Percentiles rank a stretch among this genome's conserved stretches.
Conservation (phyloP, 2,329 filamentous ascomycete species). For the Pestalotiopsis sp. region DNA sequence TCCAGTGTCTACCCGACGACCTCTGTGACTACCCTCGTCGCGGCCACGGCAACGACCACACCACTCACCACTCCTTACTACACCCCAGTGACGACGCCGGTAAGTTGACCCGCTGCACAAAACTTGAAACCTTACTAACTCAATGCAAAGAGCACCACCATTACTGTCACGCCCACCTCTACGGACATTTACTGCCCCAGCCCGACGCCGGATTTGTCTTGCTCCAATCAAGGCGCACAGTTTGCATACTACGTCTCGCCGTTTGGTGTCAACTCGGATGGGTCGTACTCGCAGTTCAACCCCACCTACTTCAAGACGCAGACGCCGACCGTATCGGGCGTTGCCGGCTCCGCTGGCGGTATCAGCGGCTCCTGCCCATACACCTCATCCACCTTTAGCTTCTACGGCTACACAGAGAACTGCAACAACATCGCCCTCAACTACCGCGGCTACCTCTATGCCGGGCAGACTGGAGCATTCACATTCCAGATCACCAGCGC, state of each 20-base stretch:
- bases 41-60: background rate
- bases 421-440: conserved; percentile 3
- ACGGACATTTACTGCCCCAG: conserved; percentile 7
- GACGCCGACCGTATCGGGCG: background rate
- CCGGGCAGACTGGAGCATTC: background rate
- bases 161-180: background rate
- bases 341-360: background rate
- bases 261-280: background rate
- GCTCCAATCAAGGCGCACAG: background rate
- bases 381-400: background rate
- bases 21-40: background rate
- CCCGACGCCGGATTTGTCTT: background rate
- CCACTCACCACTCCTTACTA: background rate
- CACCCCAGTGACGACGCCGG: background rate
- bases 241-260: conserved; percentile 1
- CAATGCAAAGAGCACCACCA: background rate
- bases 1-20: conserved; percentile 7
- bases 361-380: background rate
- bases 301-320: background rate
- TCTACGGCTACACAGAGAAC: conserved; percentile 1
- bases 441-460: conserved; percentile 1
- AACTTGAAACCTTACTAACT: background rate
- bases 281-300: background rate
- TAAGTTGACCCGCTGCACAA: background rate
- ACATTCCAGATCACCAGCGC: background rate